phyloP scores from a whole-genome alignment of 495 filamentous ascomycete genomes.

The Tuber brumale region DNA sequence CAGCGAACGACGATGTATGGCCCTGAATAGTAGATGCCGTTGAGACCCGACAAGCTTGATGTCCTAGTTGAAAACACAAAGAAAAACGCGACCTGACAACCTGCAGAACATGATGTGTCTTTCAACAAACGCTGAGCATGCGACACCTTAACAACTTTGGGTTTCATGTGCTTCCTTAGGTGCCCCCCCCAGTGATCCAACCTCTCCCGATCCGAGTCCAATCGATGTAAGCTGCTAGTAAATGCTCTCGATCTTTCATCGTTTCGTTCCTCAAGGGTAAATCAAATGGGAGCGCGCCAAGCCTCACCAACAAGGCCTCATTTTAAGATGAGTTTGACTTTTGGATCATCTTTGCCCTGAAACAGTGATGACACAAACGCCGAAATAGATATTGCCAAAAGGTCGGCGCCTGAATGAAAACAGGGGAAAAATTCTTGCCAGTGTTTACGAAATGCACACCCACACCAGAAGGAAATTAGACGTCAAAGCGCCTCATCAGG shows the following conservation, averaged over 20 bases:
- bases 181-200: slow-evolving; percentile 37
- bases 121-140: slow-evolving; percentile 14
- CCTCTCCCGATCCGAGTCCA: slow-evolving; percentile 42
- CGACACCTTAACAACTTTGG: slow-evolving; percentile 33
- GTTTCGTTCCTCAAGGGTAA: slow-evolving; percentile 41
- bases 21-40: not conserved
- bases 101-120: not conserved
- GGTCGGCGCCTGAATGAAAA: slow-evolving; percentile 26
- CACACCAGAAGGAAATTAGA: slow-evolving; percentile 24
- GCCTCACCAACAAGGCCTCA: slow-evolving; percentile 35
- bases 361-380: slow-evolving; percentile 24
- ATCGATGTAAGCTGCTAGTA: slow-evolving; percentile 34
- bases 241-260: slow-evolving; percentile 42
- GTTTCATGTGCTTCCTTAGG: slow-evolving; percentile 25
- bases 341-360: slow-evolving; percentile 23
- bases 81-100: not conserved
- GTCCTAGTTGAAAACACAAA: slow-evolving; percentile 1
- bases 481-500: slow-evolving; percentile 14
- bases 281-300: slow-evolving; percentile 31
- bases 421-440: slow-evolving; percentile 19
- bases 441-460: slow-evolving; percentile 20
- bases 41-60: not conserved
- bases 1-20: slow-evolving; percentile 22
- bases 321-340: slow-evolving; percentile 33
- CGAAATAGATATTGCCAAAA: slow-evolving; percentile 17